Percentiles rank a stretch among this genome's conserved stretches.
phyloP scores from a whole-genome alignment of 2,329 filamentous ascomycete species.

The Trichophyton rubrum region DNA sequence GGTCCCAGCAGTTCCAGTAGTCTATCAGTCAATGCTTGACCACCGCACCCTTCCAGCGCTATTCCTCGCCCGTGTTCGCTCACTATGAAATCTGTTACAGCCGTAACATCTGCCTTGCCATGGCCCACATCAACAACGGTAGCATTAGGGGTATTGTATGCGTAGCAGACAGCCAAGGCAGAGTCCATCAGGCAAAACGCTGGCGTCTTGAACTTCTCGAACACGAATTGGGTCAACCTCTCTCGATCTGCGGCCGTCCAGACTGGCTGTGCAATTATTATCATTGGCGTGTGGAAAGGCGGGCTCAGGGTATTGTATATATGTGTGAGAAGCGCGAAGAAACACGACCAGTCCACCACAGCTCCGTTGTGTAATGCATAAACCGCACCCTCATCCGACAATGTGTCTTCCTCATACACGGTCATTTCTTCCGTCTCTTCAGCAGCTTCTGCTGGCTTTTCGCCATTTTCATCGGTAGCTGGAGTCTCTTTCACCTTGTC shows the following conservation, averaged over 20 bases:
- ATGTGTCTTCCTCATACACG: constrained; percentile 77
- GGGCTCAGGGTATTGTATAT: constrained; percentile 81
- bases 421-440: constrained; percentile 33
- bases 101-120: constrained; percentile 85
- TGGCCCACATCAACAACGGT: constrained; percentile 85
- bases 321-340: constrained; percentile 85
- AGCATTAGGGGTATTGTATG: constrained; percentile 70
- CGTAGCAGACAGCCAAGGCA: constrained; percentile 64
- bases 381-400: constrained; percentile 76
- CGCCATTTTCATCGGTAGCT: constrained; percentile 15
- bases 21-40: constrained; percentile 70
- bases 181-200: constrained; percentile 84
- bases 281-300: constrained; percentile 84
- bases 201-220: constrained; percentile 92
- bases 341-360: constrained; percentile 82
- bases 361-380: constrained; percentile 73
- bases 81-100: constrained; percentile 70
- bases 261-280: constrained; percentile 76
- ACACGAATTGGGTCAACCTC: constrained; percentile 81
- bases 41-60: constrained; percentile 58
- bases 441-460: constrained; percentile 16
- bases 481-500: constrained; percentile 9
- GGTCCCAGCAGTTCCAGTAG: constrained; percentile 53
- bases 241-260: constrained; percentile 87
- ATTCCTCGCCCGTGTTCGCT: constrained; percentile 54